Evolutionary conservation across 495 filamentous ascomycete genomes (phyloP).

Genomic region (Aspergillus taichungensis): DNA sequence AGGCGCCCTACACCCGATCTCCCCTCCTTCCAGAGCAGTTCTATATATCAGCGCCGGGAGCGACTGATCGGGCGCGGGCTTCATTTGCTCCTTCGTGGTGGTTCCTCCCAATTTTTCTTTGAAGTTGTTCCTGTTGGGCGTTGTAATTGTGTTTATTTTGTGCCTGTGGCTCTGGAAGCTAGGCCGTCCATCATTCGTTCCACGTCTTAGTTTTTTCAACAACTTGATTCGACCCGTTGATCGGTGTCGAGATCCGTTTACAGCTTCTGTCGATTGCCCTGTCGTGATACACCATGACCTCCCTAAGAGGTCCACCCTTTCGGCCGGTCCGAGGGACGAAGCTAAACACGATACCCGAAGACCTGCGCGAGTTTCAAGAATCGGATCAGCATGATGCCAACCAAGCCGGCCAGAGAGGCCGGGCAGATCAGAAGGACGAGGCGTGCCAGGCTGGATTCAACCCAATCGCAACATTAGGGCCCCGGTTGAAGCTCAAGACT

Average conservation of each 20-base stretch:
- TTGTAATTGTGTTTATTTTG: constrained; percentile 10
- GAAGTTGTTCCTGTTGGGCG: constrained; percentile 4
- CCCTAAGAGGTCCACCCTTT: constrained; percentile 46
- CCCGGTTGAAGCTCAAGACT: constrained; percentile 32
- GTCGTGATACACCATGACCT: constrained; percentile 42
- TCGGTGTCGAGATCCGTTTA: constrained; percentile 31
- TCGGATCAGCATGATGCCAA: constrained; percentile 4
- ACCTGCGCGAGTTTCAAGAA: constrained; percentile 35
- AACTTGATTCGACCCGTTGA: constrained; percentile 27
- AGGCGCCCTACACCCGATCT: constrained; percentile 10
- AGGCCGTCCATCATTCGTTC: constrained; percentile 17
- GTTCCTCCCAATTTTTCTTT: constrained; percentile 7
- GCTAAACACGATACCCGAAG: constrained; percentile 87
- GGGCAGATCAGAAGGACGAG: neutral
- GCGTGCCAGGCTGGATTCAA: neutral
- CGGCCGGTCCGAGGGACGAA: constrained; percentile 61
- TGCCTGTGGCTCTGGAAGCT: constrained; percentile 33
- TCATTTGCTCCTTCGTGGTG: constrained; percentile 8
- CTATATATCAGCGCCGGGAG: constrained; percentile 18
- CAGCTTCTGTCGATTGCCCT: constrained; percentile 29
- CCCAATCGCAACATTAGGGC: constrained; percentile 13
- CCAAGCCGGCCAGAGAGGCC: too few relatives aligned
- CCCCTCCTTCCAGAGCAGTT: constrained; percentile 1
- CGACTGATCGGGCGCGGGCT: constrained; percentile 13
- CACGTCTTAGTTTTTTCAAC: constrained; percentile 7